These are phyloP conservation scores for Exophiala sideris DNA, from an alignment of 2,329 filamentous ascomycete genomes.

Conservation along the genomic window DNA sequence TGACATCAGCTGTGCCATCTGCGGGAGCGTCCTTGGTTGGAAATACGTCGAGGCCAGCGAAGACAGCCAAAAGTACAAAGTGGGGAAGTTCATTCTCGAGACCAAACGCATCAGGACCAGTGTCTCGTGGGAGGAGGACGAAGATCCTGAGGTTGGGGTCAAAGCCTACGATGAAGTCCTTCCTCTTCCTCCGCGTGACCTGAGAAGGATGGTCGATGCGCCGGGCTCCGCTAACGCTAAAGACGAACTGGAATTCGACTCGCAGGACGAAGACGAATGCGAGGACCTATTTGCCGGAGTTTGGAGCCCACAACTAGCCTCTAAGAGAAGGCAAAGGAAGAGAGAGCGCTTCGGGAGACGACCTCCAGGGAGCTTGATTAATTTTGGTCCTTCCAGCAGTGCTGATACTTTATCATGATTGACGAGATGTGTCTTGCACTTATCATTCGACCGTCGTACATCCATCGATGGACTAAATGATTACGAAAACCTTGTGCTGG, in stretches of 20 bases:
- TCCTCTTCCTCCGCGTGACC: conserved; percentile 17
- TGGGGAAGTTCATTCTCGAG: conserved; percentile 65
- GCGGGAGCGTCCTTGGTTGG: conserved; percentile 59
- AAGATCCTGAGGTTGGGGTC: conserved; percentile 5
- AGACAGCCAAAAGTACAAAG: conserved; percentile 60
- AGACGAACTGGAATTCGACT: conserved; percentile 56
- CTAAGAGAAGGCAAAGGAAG: conserved; percentile 38
- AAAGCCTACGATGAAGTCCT: conserved; percentile 17
- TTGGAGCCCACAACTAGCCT: conserved; percentile 57
- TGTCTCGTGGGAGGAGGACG: conserved; percentile 51
- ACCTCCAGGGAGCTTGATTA: conserved; percentile 10
- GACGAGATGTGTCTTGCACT: background rate
- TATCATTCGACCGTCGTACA: background rate
- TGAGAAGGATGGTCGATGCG: conserved; percentile 17
- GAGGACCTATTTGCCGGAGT: conserved; percentile 62
- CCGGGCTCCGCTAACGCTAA: background rate
- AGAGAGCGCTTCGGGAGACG: conserved; percentile 21
- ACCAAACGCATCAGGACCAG: conserved; percentile 53
- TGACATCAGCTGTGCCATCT: conserved; percentile 57
- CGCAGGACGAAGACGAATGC: conserved; percentile 64
- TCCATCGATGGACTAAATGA: no score
- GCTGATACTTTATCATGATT: conserved; percentile 20
- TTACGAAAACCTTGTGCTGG: background rate
- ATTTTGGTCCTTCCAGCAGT: conserved; percentile 13
- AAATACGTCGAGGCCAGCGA: conserved; percentile 63